Base-by-base conservation (phyloP, 305 asterid genomes). In the Salvia sclarea region DNA sequence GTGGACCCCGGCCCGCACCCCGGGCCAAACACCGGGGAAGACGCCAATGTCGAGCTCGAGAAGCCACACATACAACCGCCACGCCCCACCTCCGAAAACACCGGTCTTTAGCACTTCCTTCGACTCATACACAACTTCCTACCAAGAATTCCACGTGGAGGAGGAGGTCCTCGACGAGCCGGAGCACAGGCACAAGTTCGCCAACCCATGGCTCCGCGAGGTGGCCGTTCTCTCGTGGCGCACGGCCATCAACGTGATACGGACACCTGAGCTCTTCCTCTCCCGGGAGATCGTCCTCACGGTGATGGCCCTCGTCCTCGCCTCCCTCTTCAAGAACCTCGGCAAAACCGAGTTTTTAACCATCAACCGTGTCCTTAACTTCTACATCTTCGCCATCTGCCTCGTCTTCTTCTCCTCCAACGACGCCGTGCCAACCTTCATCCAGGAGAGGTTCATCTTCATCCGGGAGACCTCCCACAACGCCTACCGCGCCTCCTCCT, bases 371-470 rank as follows among this genome's bases (percentile, higher is more conserved):
- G 84, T 89, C 20, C 87, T 89, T 0, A 91, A 89, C 40, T 89
- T 91, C 87, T 91, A 85, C 85, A 89, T 89, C 59, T 91, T 91
- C 47, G 74, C 96, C 33, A 76, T 89, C 40, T 87, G 92, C 76
- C 81, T 89, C 5, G 75, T 87, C 72, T 89, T 91, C 86, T 91
- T 89, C 78, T 89, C 95, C 13, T 91, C 95, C 47, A 87, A 87
- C 16, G 95, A 91, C 10, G 98, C 95, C 0, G 95, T 91, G 71
- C 98, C 98, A 0, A 85, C 96, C 4, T 91, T 91, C 82, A 91
- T 91, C 49, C 95, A 91, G 67, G 96, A 91, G 55, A 38, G 96
- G 7, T 91, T 89, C 84, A 91, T 89, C 82, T 89, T 91, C 89
- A 91, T 91, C 47, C 83, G 95, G 0, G 96, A 91, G 71, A 89